These are phyloP conservation scores for Mucor velutinosus DNA, from an alignment of 371 early-diverging fungal genomes.

Conservation along the genomic window DNA sequence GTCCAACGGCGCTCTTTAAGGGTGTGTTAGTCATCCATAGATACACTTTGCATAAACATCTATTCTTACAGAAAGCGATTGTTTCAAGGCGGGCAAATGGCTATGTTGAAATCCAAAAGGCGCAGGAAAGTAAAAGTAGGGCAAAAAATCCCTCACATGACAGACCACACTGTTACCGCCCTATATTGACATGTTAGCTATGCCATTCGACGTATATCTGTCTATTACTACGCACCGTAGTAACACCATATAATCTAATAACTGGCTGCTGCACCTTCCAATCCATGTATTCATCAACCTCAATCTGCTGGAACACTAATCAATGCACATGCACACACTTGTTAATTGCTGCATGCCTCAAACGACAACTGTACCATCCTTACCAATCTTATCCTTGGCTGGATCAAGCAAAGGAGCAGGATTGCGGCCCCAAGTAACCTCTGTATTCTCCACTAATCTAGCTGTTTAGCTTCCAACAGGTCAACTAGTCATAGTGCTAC, in stretches of 20 bases:
- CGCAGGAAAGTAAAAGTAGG: constrained; percentile 96
- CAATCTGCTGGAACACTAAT: constrained; percentile 92
- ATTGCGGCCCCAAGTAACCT: constrained; percentile 35
- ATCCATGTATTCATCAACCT: constrained; percentile 81
- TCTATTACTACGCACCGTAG: constrained; percentile 61
- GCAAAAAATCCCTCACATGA: constrained; percentile 91
- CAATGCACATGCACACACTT: no score
- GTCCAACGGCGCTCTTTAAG: constrained; percentile 27
- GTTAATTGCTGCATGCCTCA: no score
- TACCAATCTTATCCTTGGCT: constrained; percentile 39
- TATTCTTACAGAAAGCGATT: constrained; percentile 59
- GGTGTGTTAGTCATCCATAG: neutral
- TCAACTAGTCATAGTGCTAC: no score
- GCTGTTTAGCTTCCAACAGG: neutral
- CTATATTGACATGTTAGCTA: constrained; percentile 30
- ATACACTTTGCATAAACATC: neutral
- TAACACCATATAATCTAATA: constrained; percentile 88
- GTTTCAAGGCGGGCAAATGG: constrained; percentile 59
- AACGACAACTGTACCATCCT: neutral
- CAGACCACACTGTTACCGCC: constrained; percentile 87
- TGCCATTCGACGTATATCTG: neutral
- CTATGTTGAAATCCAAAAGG: constrained; percentile 74
- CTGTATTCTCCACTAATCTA: constrained; percentile 21
- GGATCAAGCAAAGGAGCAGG: constrained; percentile 34
- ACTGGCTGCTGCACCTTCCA: constrained; percentile 51